Evolutionary conservation across 257 asterid species (phyloP).

Genomic region (Solanum pinnatisectum): DNA sequence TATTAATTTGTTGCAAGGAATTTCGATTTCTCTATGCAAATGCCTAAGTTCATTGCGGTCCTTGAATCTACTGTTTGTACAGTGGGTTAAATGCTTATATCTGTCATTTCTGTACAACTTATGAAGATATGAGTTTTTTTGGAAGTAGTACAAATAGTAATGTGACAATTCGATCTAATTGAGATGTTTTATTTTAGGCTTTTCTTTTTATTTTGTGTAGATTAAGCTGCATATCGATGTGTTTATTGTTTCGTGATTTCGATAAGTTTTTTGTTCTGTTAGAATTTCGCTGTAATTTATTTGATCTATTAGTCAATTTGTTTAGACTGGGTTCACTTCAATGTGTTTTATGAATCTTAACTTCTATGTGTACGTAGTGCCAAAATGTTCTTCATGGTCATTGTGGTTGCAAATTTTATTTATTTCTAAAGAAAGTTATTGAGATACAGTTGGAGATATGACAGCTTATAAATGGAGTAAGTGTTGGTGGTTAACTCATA

Average conservation of each 20-base stretch:
- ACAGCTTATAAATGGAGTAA: neutral
- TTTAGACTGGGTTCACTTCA: neutral
- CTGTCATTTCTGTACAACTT: neutral
- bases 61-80: neutral
- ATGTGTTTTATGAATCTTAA: neutral
- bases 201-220: neutral
- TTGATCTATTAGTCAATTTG: neutral
- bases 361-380: neutral
- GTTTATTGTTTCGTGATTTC: neutral
- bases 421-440: neutral
- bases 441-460: neutral
- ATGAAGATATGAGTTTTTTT: neutral
- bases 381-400: neutral
- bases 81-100: neutral
- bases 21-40: neutral
- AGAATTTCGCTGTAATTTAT: neutral
- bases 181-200: neutral
- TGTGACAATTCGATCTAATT: neutral
- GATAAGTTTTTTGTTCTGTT: neutral
- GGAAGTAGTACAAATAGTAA: neutral
- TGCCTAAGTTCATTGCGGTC: neutral
- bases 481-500: neutral
- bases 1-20: neutral
- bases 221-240: neutral
- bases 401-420: neutral